phyloP scores from a whole-genome alignment of 306 rosid genomes.

The Canavalia gladiata region DNA sequence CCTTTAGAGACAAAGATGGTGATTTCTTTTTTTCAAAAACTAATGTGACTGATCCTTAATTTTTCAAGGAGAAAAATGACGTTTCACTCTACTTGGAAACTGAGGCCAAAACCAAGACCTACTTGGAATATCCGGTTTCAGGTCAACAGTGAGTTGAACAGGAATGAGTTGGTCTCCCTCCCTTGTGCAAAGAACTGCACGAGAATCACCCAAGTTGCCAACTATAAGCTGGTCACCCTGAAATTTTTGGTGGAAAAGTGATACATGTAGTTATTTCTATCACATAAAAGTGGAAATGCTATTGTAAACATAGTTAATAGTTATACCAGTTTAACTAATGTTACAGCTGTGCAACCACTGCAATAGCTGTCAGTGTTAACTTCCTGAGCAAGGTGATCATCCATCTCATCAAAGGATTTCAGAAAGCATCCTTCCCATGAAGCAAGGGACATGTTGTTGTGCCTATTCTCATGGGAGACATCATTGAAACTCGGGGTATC shows the following conservation, averaged over 20 bases:
- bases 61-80: too few species aligned
- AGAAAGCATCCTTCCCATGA: constrained; percentile 78
- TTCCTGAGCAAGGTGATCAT: constrained; percentile 67
- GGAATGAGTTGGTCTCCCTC: constrained; percentile 66
- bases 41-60: too few species aligned
- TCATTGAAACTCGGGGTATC: constrained; percentile 33
- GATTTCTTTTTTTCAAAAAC: too few species aligned
- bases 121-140: constrained; percentile 88
- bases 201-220: constrained; percentile 93
- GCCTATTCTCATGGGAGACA: neutral
- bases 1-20: too few species aligned
- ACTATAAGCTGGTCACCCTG: constrained; percentile 80
- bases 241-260: constrained; percentile 32
- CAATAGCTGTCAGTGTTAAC: constrained; percentile 74
- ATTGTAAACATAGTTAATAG: neutral
- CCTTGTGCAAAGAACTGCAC: constrained; percentile 89
- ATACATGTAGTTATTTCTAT: constrained; percentile 13
- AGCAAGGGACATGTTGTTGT: constrained; percentile 56
- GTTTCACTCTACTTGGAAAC: neutral
- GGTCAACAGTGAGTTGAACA: constrained; percentile 86
- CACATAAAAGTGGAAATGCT: neutral
- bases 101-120: constrained; percentile 41
- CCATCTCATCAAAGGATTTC: constrained; percentile 74
- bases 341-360: constrained; percentile 92
- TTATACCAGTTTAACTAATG: constrained; percentile 80